These are phyloP conservation scores for Phialemonium atrogriseum DNA, from an alignment of 2,329 filamentous ascomycete genomes.

Conservation along the genomic window DNA sequence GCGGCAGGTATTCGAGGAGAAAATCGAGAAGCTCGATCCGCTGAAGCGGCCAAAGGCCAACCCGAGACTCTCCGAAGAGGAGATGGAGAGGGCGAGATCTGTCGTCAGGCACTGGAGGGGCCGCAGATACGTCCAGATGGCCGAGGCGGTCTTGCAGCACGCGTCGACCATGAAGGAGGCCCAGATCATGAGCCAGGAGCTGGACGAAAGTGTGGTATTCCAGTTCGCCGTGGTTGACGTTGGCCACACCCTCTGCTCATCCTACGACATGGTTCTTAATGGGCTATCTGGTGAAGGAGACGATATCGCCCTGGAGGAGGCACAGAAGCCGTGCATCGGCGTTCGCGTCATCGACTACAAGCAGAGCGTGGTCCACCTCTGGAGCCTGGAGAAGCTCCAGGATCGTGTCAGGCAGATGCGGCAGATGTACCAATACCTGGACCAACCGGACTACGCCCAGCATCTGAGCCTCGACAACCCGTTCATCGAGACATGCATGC, in stretches of 20 bases:
- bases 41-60: conserved; percentile 52
- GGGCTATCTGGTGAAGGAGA: conserved; percentile 79
- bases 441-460: conserved; percentile 88
- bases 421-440: conserved; percentile 93
- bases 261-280: conserved; percentile 93
- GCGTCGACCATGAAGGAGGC: conserved; percentile 87
- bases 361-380: conserved; percentile 76
- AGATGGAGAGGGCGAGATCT: conserved; percentile 61
- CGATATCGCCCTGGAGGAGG: conserved; percentile 71
- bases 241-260: conserved; percentile 83
- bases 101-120: conserved; percentile 70
- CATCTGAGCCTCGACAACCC: conserved; percentile 91
- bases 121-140: conserved; percentile 87
- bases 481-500: conserved; percentile 85
- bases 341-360: conserved; percentile 88
- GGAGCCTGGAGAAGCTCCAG: conserved; percentile 89
- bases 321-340: conserved; percentile 82
- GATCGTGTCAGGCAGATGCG: conserved; percentile 86
- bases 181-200: conserved; percentile 94
- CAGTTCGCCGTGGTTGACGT: conserved; percentile 89
- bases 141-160: conserved; percentile 81
- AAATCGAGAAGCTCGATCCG: conserved; percentile 68
- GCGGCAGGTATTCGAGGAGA: conserved; percentile 74
- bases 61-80: conserved; percentile 59
- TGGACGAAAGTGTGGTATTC: conserved; percentile 87